Evolutionary conservation across 768 basidiomycete genomes (phyloP).

Genomic region (Melanogaster broomeanus): DNA sequence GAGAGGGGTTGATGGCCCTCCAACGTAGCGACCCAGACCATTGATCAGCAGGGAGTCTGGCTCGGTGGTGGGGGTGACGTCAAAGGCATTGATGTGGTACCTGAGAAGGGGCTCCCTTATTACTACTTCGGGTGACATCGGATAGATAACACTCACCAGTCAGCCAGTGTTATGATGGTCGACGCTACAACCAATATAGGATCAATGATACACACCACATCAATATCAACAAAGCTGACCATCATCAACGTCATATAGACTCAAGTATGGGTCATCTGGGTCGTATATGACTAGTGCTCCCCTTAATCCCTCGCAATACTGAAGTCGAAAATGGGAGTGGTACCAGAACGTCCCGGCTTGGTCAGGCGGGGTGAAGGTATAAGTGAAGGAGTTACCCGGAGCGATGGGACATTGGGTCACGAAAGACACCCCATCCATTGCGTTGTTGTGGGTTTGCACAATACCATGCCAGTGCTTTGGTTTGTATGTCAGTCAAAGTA

Average conservation of each 20-base stretch:
- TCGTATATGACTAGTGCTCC: slow-evolving; percentile 42
- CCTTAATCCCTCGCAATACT: slow-evolving; percentile 36
- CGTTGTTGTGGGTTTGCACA: slow-evolving; percentile 37
- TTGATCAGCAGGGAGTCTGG: slow-evolving; percentile 42
- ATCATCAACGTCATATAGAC: slow-evolving; percentile 36
- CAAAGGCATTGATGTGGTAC: slow-evolving; percentile 18
- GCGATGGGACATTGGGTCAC: slow-evolving; percentile 44
- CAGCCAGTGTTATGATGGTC: slow-evolving; percentile 38
- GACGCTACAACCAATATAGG: slow-evolving; percentile 1
- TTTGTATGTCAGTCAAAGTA: background rate
- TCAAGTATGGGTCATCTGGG: slow-evolving; percentile 23
- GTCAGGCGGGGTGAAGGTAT: slow-evolving; percentile 29
- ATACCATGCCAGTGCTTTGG: slow-evolving; percentile 45
- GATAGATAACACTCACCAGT: slow-evolving; percentile 29
- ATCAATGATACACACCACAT: background rate
- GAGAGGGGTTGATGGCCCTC: slow-evolving; percentile 23
- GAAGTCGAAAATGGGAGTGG: slow-evolving; percentile 43
- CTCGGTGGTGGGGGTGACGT: slow-evolving; percentile 9
- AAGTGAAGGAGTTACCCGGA: slow-evolving; percentile 36
- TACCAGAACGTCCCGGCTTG: slow-evolving; percentile 44
- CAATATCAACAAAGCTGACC: background rate
- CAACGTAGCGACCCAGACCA: slow-evolving; percentile 36
- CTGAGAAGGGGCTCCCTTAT: background rate
- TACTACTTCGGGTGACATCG: too few species aligned
- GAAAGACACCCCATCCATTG: slow-evolving; percentile 44